A percentile compares a stretch with the other conserved stretches of the same genome.
Conservation (phyloP, 2,329 filamentous ascomycete genomes). For the Xylariaceae sp. region DNA sequence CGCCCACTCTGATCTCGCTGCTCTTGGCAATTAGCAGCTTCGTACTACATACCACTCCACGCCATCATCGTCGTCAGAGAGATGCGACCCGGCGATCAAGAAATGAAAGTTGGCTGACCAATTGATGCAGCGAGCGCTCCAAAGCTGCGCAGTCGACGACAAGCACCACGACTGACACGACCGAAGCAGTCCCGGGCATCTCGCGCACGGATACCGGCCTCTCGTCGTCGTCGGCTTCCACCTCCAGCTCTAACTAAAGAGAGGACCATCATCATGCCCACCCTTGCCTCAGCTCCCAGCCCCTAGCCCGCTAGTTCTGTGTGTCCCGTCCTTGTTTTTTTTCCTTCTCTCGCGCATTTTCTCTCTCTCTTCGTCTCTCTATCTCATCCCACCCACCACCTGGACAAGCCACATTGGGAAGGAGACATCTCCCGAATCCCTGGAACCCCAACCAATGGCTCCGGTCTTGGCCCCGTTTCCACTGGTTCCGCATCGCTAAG, state of each 20-base stretch:
- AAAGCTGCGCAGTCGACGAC: neutral
- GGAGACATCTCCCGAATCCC: neutral
- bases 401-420: neutral
- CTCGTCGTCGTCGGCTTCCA: slow-evolving; percentile 24
- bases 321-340: neutral
- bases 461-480: neutral
- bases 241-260: slow-evolving; percentile 20
- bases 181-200: slow-evolving; percentile 20
- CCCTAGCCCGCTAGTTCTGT: too few relatives aligned
- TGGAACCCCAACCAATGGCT: slow-evolving; percentile 5
- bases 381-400: neutral
- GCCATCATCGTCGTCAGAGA: neutral
- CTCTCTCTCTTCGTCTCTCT: neutral
- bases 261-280: neutral
- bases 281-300: neutral
- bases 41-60: neutral
- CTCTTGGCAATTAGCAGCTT: neutral
- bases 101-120: slow-evolving; percentile 16
- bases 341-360: neutral
- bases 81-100: neutral
- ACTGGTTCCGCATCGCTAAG: slow-evolving; percentile 10
- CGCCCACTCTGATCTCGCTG: neutral
- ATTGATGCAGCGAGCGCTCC: slow-evolving; percentile 20
- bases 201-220: slow-evolving; percentile 27
- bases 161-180: slow-evolving; percentile 3